Conservation (phyloP, 805 yeast genomes). For the Candida yuanshanica region DNA sequence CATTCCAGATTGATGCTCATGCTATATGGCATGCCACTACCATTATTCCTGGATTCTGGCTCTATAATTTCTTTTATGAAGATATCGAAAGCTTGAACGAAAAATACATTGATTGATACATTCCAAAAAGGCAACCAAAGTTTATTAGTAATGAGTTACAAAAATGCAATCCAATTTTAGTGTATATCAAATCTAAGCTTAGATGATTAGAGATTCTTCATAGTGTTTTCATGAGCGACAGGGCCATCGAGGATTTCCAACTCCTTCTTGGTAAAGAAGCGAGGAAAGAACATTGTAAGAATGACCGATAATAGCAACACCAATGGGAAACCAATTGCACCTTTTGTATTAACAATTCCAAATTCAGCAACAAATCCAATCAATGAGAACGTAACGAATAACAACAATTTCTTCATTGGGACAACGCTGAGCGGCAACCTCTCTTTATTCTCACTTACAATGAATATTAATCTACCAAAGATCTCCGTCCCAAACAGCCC, state of each 20-base stretch:
- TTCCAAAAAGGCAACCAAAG: neutral
- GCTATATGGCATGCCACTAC: slow-evolving; percentile 92
- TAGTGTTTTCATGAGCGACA: slow-evolving; percentile 51
- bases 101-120: slow-evolving; percentile 9
- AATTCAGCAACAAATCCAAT: slow-evolving; percentile 75
- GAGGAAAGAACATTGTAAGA: slow-evolving; percentile 59
- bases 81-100: slow-evolving; percentile 38
- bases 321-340: slow-evolving; percentile 93
- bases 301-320: slow-evolving; percentile 65
- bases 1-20: slow-evolving; percentile 79
- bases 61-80: slow-evolving; percentile 57
- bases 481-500: slow-evolving; percentile 69
- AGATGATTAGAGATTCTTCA: slow-evolving; percentile 38
- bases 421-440: slow-evolving; percentile 26
- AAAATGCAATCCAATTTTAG: no score
- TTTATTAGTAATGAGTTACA: neutral
- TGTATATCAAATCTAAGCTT: no score
- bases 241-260: slow-evolving; percentile 59
- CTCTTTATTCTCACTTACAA: slow-evolving; percentile 36
- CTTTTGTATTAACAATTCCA: slow-evolving; percentile 78
- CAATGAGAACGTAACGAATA: slow-evolving; percentile 54
- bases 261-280: slow-evolving; percentile 55
- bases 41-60: slow-evolving; percentile 67
- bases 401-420: slow-evolving; percentile 33
- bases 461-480: slow-evolving; percentile 52